Percentiles rank a stretch among this genome's conserved stretches.
These are phyloP conservation scores for Nicotiana attenuata DNA, from an alignment of 257 asterid genomes.

Conservation along the genomic window DNA sequence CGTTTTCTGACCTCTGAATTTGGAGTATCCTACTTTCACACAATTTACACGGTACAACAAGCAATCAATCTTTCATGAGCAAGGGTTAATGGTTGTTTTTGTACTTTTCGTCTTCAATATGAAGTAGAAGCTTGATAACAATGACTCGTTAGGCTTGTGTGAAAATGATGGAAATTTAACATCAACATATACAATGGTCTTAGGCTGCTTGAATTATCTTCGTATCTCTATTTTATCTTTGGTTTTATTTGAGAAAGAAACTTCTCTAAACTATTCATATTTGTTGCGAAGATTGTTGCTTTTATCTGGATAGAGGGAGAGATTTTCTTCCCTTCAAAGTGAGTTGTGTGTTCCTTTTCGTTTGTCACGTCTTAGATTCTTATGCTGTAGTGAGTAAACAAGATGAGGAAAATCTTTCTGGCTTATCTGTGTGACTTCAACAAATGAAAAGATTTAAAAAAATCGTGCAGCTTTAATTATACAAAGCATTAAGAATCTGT, in stretches of 20 bases:
- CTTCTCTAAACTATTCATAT: background rate
- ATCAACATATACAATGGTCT: background rate
- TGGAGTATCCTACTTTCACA: background rate
- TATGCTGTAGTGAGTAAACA: background rate
- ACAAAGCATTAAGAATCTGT: background rate
- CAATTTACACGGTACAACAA: too few species aligned
- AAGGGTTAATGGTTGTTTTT: background rate
- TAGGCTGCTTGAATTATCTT: background rate
- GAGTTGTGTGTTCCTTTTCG: background rate
- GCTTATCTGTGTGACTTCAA: background rate
- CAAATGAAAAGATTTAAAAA: background rate
- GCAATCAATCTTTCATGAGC: background rate
- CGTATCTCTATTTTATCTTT: background rate
- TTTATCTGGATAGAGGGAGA: background rate
- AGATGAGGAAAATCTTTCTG: background rate
- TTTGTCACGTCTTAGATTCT: background rate
- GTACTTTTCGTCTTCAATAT: background rate
- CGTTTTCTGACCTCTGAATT: background rate
- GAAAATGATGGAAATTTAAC: background rate
- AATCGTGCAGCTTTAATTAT: background rate
- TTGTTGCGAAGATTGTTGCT: background rate
- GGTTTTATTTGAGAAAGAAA: background rate
- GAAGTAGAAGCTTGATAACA: background rate
- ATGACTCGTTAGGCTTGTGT: constrained; percentile 13
- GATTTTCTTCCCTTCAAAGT: background rate